Evolutionary conservation across 2,329 filamentous ascomycete species (phyloP).

Genomic region (Diaporthe nobilis): DNA sequence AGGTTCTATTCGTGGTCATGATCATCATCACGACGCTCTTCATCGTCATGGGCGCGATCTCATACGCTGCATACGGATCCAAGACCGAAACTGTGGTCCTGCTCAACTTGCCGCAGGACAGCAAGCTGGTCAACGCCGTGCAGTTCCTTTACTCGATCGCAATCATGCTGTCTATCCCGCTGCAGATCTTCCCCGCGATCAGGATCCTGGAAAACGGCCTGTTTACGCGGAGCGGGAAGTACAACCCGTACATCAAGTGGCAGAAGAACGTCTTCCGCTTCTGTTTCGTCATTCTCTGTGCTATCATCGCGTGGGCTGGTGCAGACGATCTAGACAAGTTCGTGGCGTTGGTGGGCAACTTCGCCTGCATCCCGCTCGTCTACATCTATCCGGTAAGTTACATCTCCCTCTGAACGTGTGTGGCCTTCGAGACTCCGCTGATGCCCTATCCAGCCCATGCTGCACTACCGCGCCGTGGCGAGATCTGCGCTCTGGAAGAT

Average conservation of each 20-base stretch:
- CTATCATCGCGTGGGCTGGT: conserved; percentile 90
- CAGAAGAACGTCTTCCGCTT: conserved; percentile 99
- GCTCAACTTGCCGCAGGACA: conserved; percentile 95
- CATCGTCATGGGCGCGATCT: conserved; percentile 90
- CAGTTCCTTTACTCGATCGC: conserved; percentile 98
- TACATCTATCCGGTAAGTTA: conserved; percentile 95
- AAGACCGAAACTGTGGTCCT: conserved; percentile 97
- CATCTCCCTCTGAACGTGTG: conserved; percentile 11
- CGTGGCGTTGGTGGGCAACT: conserved; percentile 94
- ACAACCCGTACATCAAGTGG: conserved; percentile 99
- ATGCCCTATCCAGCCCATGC: conserved; percentile 76
- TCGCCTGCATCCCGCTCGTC: conserved; percentile 96
- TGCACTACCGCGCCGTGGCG: conserved; percentile 88
- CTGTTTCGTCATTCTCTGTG: conserved; percentile 89
- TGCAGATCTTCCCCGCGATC: conserved; percentile 98
- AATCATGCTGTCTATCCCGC: conserved; percentile 93
- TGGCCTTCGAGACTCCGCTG: conserved; percentile 45
- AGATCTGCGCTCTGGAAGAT: conserved; percentile 75
- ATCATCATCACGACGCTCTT: conserved; percentile 94
- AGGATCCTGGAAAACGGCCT: conserved; percentile 95
- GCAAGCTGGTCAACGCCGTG: conserved; percentile 93
- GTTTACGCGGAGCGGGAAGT: conserved; percentile 95
- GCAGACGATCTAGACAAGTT: conserved; percentile 97
- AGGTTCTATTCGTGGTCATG: conserved; percentile 92
- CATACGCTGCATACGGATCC: conserved; percentile 95